Conservation (phyloP, 345 rosid species). For the Citrus cavaleriei region DNA sequence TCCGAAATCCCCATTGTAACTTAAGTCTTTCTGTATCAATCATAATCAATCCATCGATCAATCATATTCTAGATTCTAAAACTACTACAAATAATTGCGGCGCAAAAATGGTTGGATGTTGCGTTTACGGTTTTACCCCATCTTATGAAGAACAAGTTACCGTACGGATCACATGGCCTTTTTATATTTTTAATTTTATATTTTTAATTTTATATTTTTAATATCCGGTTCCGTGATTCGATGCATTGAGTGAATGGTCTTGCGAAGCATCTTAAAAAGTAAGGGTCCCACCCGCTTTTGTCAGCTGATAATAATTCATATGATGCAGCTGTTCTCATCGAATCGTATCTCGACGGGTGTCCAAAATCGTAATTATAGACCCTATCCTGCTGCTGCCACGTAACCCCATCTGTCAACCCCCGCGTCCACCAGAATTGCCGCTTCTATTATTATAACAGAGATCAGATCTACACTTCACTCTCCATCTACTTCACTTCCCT, state of each 20-base stretch:
- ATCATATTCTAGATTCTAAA: too few species aligned
- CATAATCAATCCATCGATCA: too few species aligned
- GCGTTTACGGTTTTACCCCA: too few species aligned
- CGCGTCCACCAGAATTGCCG: rapidly evolving
- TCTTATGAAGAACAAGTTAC: background rate
- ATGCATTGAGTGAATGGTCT: background rate
- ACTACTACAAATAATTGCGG: too few species aligned
- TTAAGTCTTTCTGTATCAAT: too few species aligned
- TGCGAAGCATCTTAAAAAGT: background rate
- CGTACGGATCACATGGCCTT: background rate
- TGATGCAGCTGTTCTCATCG: background rate
- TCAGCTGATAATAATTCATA: background rate
- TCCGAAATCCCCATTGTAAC: too few species aligned
- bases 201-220: background rate
- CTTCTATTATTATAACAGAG: background rate
- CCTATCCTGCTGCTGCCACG: background rate
- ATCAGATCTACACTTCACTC: background rate
- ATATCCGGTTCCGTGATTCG: background rate
- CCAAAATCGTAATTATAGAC: background rate
- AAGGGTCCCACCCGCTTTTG: background rate
- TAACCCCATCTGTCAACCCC: too few species aligned
- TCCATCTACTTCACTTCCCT: background rate
- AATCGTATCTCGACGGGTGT: background rate
- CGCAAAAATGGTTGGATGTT: too few species aligned
- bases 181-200: background rate